Evolutionary conservation across 225 moss, liverwort and hornwort species (phyloP).

Genomic region (Sphagnum contortum): DNA sequence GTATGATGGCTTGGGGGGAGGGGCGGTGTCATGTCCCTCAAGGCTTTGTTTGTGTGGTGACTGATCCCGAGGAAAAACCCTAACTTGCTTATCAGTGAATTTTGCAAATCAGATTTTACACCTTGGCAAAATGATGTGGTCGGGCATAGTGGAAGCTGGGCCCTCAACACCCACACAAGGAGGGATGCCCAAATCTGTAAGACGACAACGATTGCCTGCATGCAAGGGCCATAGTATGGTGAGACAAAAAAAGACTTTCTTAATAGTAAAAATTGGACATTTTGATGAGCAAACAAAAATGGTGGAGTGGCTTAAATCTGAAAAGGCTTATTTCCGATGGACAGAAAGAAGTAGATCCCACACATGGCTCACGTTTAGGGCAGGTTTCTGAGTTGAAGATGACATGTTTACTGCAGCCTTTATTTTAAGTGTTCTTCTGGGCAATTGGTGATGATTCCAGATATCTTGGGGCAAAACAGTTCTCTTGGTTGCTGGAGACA

Average conservation of each 20-base stretch:
- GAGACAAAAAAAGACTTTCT: background rate
- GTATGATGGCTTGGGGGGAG: background rate
- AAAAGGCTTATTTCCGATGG: too few species aligned
- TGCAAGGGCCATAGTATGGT: slow-evolving; percentile 90
- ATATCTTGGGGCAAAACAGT: slow-evolving; percentile 97
- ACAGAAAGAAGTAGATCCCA: too few species aligned
- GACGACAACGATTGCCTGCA: slow-evolving; percentile 49
- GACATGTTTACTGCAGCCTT: background rate
- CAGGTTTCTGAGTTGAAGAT: background rate
- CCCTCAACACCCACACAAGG: slow-evolving; percentile 33
- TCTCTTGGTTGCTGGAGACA: slow-evolving; percentile 70
- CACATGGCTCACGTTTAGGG: too few species aligned
- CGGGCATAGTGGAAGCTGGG: slow-evolving; percentile 57
- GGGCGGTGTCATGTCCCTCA: background rate
- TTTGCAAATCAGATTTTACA: slow-evolving; percentile 63
- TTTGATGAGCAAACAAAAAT: background rate
- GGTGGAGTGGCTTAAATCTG: too few species aligned
- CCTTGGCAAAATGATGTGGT: slow-evolving; percentile 80
- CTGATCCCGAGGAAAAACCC: too few species aligned
- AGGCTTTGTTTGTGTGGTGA: background rate
- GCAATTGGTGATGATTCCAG: slow-evolving; percentile 21
- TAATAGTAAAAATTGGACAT: background rate
- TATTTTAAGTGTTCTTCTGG: background rate
- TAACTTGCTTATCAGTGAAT: too few species aligned
- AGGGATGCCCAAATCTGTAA: slow-evolving; percentile 17